Base-by-base conservation (phyloP, 345 rosid species). In the Iberis pinnata region DNA sequence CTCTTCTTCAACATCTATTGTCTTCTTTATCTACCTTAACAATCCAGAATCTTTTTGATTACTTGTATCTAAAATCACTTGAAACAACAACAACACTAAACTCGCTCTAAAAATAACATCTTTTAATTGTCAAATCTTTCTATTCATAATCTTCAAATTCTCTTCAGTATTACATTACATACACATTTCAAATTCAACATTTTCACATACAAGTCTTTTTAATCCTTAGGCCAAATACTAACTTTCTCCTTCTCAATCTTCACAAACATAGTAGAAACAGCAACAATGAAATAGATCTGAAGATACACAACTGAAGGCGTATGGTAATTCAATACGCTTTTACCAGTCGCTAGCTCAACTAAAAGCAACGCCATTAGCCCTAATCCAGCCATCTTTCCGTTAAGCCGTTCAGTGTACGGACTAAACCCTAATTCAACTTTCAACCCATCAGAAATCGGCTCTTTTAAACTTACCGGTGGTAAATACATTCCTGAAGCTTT, bases 341-440 rank as follows among this genome's bases (percentile, higher is more conserved):
- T 83, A 43, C 96, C 98, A 43, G 98, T 83, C 24, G 86, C 96
- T 16, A 92, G 68, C 81, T 92, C 96, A 47, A 82, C 95, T 58
- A 86, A 60, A 56, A 92, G 29, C 70, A 90, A 53, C n/a, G 95
- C 96, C 55, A 74, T 15, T 5, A 87, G 50, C 50, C 95, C 98
- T 12, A 87, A 62, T 37, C 75, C 73, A 13, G 95, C 95, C 6
- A 80, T 69, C 61, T 88, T 48, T 16, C 98, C 95, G 58, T 92
- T 92, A 6, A 83, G 36, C 60, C 77, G 35, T 64, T 92, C 95
- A 38, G 83, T 83, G 44, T 81, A 84, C 0, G 79, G 78, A 45
- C 76, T 78, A 64, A 92, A 88, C 49, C 98, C 95, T 58, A 84
- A 60, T 35, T 87, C 88, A 63, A 84, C 95, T 61, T 80, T 90